Conservation (phyloP, 2,329 filamentous ascomycete species). For the Fusarium napiforme region DNA sequence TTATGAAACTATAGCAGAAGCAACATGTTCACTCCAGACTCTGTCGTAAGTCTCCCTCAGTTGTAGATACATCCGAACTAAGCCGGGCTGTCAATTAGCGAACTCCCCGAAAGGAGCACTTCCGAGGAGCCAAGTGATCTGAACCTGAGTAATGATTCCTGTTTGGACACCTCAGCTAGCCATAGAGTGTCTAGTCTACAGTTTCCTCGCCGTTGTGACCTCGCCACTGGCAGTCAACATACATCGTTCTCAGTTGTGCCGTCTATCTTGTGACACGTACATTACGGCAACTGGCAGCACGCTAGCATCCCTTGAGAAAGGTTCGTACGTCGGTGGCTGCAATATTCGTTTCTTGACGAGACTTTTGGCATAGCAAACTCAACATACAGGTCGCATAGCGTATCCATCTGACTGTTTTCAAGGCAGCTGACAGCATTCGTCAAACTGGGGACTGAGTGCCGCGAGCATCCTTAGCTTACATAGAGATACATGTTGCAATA, state of each 20-base stretch:
- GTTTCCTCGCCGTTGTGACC: background rate
- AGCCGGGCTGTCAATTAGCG: no score
- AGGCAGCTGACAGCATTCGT: rapidly evolving
- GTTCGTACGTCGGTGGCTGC: rapidly evolving
- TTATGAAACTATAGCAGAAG: no score
- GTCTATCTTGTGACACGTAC: background rate
- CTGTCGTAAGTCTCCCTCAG: no score
- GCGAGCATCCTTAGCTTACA: rapidly evolving
- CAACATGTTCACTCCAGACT: no score
- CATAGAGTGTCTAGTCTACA: rapidly evolving
- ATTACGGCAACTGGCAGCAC: rapidly evolving
- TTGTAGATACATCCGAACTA: no score
- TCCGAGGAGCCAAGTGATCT: background rate
- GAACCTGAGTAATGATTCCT: background rate
- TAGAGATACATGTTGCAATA: rapidly evolving
- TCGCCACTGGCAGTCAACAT: rapidly evolving
- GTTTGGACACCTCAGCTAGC: rapidly evolving
- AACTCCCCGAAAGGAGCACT: background rate
- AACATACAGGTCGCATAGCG: no score
- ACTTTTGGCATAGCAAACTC: rapidly evolving
- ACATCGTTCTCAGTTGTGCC: background rate
- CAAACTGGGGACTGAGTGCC: background rate
- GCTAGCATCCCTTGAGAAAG: rapidly evolving
- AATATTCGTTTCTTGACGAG: background rate
- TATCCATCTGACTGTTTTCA: background rate